Base-by-base conservation (phyloP, 352 stramenopile genomes). In the Phytophthora tentaculata region DNA sequence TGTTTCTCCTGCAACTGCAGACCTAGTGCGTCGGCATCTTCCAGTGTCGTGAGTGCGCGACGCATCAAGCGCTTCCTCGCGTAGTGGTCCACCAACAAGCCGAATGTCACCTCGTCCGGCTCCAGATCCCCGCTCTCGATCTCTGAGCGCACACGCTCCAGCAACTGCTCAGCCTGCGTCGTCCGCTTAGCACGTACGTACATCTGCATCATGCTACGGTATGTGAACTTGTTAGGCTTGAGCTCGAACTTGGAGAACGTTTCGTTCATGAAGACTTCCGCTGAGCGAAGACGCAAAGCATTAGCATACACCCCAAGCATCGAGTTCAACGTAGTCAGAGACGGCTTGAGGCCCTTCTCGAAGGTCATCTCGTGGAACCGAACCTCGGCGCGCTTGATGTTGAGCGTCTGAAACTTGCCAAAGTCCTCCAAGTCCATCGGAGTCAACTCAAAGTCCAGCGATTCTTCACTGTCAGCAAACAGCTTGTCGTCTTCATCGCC, bases 301-400 rank as follows among this genome's bases (percentile, higher is more conserved):
- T 93, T 92, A n/a, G 83, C 68, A 71, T 92, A 92, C 32, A 93
- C 85, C 35, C 77, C 80, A 19, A 93, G 69, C 85, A 92, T 91
- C 4, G 83, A 81, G 56, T 91, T 95, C 53, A 95, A 76, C 51
- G 84, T 86, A 26, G 86, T 79, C n/a, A 76, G 39, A 13, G 84
- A 87, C 44, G 75, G 64, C 9, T 63, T 39, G 3, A 88, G 19
- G 3, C 64, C 28, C 54, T 81, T 75, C 29, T 84, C 73, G 24
- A 74, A 67, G 5, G 74, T 86, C 77, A 91, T 90, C 54, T 93
- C 81, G 17, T 76, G 55, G 67, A 91, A 91, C 39, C 77, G 73
- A n/a, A 65, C 56, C 62, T 91, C 80, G 24, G 84, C 83, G 47
- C 83, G 80, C 51, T 79, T 79, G 23, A 93, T 91, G 61, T 90